Evolutionary conservation across 163 green algal species (phyloP), one percentile per base, ranked within the genome.

Genomic region (Chlorella variabilis): DNA sequence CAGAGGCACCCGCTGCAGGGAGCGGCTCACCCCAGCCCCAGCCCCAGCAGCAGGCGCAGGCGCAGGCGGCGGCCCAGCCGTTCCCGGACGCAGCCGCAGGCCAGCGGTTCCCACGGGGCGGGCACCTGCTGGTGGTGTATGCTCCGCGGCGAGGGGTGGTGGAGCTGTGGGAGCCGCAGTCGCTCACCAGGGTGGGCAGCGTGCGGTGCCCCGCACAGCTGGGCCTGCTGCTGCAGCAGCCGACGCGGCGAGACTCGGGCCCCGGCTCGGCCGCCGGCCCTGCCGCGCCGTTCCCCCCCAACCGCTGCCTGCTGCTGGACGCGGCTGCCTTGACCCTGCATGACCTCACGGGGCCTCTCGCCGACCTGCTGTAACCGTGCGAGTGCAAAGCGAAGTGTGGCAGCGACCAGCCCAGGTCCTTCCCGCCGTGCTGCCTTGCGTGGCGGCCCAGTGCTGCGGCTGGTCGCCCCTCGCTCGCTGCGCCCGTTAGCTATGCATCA

Each of bases 81-180:
- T 13, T 4, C 20, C 67, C 2, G 67, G 23, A 17, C 15, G 41
- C 25, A 33, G 67, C 25, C 2, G 36, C 15, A 15, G 54, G 54
- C n/a, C n/a, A n/a, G n/a, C n/a, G n/a, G n/a, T n/a, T n/a, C n/a
- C n/a, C n/a, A n/a, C n/a, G 41, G 18, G 4, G n/a, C 27, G n/a
- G 31, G 7, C 51, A 49, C 3, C 51, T 76, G 11, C 54, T 84
- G 2, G 61, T 87, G 2, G 56, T 84, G 7, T 87, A 83, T 65
- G 83, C 83, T 0, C 83, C 83, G 2, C 74, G 68, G 18, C 54
- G 77, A 0, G 69, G 33, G 20, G 77, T 76, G 13, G 33, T 87
- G 17, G 83, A 87, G 76, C 18, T 84, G 56, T 87, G 83, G 83
- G 68, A 83, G 67, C 78, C 78, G 8, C 54, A 56, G 17, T 39